phyloP scores from a whole-genome alignment of 176 grass and related monocot genomes.

The Themeda triandra region DNA sequence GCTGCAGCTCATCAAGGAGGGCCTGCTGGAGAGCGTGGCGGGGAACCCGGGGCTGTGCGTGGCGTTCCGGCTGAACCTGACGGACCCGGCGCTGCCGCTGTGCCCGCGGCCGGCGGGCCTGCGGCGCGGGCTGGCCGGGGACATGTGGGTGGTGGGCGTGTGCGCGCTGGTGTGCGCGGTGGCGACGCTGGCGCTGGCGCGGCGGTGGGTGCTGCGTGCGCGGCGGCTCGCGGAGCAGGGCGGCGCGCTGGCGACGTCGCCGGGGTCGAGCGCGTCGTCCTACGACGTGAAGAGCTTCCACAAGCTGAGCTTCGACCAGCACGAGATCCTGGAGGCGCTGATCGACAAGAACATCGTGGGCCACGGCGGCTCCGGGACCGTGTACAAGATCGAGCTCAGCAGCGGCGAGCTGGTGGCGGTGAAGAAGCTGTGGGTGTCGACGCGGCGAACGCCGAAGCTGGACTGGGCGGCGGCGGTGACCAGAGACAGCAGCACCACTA shows the following conservation, averaged over 20 bases:
- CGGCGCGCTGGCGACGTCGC: slow-evolving; percentile 42
- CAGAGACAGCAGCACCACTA: not conserved
- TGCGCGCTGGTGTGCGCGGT: slow-evolving; percentile 42
- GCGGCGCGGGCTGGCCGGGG: slow-evolving; percentile 40
- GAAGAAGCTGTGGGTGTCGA: slow-evolving; percentile 76
- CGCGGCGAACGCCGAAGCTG: not conserved
- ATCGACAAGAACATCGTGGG: slow-evolving; percentile 95
- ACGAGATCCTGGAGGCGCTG: slow-evolving; percentile 89
- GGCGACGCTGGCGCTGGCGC: slow-evolving; percentile 34
- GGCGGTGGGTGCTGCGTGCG: slow-evolving; percentile 45
- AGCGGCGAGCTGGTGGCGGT: slow-evolving; percentile 75
- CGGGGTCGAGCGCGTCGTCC: slow-evolving; percentile 39
- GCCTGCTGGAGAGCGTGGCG: slow-evolving; percentile 72
- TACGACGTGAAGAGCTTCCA: slow-evolving; percentile 96
- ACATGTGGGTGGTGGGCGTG: slow-evolving; percentile 53
- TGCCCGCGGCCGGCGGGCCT: slow-evolving; percentile 41
- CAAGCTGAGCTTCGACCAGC: slow-evolving; percentile 82
- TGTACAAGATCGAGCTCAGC: slow-evolving; percentile 91
- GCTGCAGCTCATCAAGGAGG: slow-evolving; percentile 65
- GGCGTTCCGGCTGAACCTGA: slow-evolving; percentile 67
- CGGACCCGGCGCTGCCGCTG: slow-evolving; percentile 47
- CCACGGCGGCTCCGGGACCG: slow-evolving; percentile 73
- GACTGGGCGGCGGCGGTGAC: not conserved
- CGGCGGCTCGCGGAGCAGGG: slow-evolving; percentile 41
- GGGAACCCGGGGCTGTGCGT: slow-evolving; percentile 84